Percentiles rank a stretch among this genome's conserved stretches.
These are phyloP conservation scores for Botrytis fabae DNA, from an alignment of 2,329 filamentous ascomycete species.

Conservation along the genomic window DNA sequence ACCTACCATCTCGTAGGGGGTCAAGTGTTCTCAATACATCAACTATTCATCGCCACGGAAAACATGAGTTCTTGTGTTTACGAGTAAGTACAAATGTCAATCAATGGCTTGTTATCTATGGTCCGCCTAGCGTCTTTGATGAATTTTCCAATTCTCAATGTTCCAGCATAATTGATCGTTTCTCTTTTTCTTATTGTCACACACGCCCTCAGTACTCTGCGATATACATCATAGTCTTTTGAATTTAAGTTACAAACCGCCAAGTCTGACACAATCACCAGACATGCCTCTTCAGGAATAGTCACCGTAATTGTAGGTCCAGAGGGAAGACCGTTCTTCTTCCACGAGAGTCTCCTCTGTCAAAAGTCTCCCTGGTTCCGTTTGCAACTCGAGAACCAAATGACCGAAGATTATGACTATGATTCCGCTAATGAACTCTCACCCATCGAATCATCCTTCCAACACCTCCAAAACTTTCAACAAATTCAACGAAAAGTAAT, in stretches of 20 bases:
- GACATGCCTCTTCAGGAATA: not conserved
- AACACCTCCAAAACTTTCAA: not conserved
- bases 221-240: not conserved
- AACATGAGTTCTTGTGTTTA: not conserved
- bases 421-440: not conserved
- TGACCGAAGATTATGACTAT: too few species aligned
- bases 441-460: not conserved
- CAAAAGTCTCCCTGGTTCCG: conserved; percentile 14
- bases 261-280: not conserved
- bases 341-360: conserved; percentile 8
- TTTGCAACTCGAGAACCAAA: not conserved
- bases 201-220: not conserved
- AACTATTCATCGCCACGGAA: not conserved
- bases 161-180: not conserved
- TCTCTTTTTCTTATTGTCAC: not conserved
- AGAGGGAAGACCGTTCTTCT: not conserved
- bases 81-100: not conserved
- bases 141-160: not conserved
- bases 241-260: too few species aligned
- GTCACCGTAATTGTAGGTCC: not conserved
- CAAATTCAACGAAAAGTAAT: not conserved
- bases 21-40: not conserved
- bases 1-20: not conserved
- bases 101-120: not conserved
- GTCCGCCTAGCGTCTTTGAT: not conserved